Percentiles rank a stretch among this genome's conserved stretches.
phyloP scores from a whole-genome alignment of 2,329 filamentous ascomycete species.

The Fonsecaea erecta region DNA sequence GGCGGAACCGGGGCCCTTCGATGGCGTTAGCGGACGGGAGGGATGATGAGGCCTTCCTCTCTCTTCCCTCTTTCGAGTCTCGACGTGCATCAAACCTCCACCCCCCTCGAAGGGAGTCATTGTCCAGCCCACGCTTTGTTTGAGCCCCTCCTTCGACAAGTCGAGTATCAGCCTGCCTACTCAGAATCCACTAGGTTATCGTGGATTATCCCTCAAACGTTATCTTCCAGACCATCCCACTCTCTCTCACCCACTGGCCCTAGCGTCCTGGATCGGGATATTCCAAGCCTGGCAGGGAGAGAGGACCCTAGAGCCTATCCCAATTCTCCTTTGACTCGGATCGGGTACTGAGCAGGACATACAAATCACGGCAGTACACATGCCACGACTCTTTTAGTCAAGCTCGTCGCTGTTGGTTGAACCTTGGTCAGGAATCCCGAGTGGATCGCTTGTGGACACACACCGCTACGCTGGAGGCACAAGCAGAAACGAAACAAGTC shows the following conservation, averaged over 20 bases:
- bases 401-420: constrained; percentile 6
- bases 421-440: constrained; percentile 17
- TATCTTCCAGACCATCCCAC: constrained; percentile 16
- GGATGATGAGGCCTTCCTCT: constrained; percentile 12
- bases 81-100: background rate
- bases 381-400: constrained; percentile 21
- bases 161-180: background rate
- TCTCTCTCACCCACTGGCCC: background rate
- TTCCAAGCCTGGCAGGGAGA: background rate
- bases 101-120: background rate
- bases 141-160: background rate
- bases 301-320: constrained; percentile 4
- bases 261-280: constrained; percentile 1
- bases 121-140: background rate
- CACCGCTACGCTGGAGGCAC: constrained; percentile 16
- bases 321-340: constrained; percentile 1
- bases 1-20: constrained; percentile 10
- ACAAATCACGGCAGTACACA: constrained; percentile 13
- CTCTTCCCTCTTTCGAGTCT: background rate
- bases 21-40: background rate
- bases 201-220: constrained; percentile 5
- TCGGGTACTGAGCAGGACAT: constrained; percentile 11
- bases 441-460: constrained; percentile 24
- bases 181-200: background rate
- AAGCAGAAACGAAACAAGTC: background rate